These are phyloP conservation scores for Pythium dissimile DNA, from an alignment of 352 stramenopile genomes.

Conservation along the genomic window DNA sequence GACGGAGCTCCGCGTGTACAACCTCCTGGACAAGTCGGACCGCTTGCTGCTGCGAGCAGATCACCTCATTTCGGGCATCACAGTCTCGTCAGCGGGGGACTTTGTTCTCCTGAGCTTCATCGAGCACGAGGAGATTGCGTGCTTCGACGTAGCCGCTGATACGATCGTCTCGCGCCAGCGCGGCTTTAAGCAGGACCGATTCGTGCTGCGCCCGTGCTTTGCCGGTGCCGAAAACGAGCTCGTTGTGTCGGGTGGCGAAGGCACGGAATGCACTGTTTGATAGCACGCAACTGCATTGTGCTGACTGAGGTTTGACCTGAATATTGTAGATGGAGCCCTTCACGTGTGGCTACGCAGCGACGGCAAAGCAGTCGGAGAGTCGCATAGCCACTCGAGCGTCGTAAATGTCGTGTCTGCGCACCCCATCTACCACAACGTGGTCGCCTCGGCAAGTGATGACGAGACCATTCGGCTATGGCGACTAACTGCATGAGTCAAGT, in stretches of 20 bases:
- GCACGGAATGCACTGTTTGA: constrained; percentile 20
- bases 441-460: constrained; percentile 74
- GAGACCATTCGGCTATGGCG: constrained; percentile 48
- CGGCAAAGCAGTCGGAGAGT: constrained; percentile 31
- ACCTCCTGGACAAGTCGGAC: constrained; percentile 55
- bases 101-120: constrained; percentile 66
- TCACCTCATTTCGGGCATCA: constrained; percentile 54
- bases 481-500: constrained; percentile 2
- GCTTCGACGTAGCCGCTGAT: constrained; percentile 41
- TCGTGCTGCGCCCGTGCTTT: constrained; percentile 64
- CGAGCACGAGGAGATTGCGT: constrained; percentile 54
- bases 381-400: constrained; percentile 58
- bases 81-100: constrained; percentile 35
- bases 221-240: constrained; percentile 43
- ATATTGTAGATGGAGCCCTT: constrained; percentile 39
- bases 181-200: constrained; percentile 62
- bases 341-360: constrained; percentile 61
- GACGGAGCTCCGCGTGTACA: constrained; percentile 59
- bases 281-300: not conserved
- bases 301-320: not conserved
- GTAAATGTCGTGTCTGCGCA: constrained; percentile 69
- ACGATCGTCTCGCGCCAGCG: constrained; percentile 43
- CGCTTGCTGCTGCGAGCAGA: constrained; percentile 50
- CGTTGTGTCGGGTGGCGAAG: constrained; percentile 69
- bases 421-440: constrained; percentile 40